phyloP scores from a whole-genome alignment of 2,329 filamentous ascomycete genomes.

The Trichophyton rubrum region DNA sequence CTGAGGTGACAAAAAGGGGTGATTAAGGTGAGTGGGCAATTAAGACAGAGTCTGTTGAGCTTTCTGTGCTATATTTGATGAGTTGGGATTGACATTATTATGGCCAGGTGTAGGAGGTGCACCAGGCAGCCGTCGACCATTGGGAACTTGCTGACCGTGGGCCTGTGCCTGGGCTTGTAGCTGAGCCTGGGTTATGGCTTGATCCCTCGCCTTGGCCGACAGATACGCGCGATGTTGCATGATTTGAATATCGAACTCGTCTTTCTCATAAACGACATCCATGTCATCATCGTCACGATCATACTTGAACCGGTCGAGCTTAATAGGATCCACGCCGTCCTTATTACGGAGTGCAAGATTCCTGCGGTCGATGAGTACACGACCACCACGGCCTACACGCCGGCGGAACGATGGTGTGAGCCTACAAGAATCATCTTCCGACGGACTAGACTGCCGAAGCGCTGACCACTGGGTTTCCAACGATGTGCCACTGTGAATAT shows the following conservation, averaged over 20 bases:
- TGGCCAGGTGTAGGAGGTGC: constrained; percentile 13
- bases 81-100: constrained; percentile 2
- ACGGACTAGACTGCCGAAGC: constrained; percentile 28
- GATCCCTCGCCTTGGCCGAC: constrained; percentile 29
- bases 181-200: constrained; percentile 32
- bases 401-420: constrained; percentile 60
- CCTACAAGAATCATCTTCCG: constrained; percentile 32
- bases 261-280: constrained; percentile 59
- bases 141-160: constrained; percentile 18
- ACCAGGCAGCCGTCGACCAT: constrained; percentile 26
- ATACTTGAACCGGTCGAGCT: constrained; percentile 68
- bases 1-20: background rate
- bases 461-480: constrained; percentile 25
- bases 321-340: constrained; percentile 36
- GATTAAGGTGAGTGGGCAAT: constrained; percentile 4
- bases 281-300: constrained; percentile 66
- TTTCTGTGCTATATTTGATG: constrained; percentile 14
- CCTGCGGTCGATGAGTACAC: constrained; percentile 78
- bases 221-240: constrained; percentile 46
- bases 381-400: constrained; percentile 70
- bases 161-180: constrained; percentile 30
- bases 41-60: constrained; percentile 13
- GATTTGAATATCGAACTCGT: constrained; percentile 50
- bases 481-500: constrained; percentile 24
- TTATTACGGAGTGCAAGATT: constrained; percentile 46